Conservation (phyloP, 108 stramenopile genomes). For the Cyclotella atomus region DNA sequence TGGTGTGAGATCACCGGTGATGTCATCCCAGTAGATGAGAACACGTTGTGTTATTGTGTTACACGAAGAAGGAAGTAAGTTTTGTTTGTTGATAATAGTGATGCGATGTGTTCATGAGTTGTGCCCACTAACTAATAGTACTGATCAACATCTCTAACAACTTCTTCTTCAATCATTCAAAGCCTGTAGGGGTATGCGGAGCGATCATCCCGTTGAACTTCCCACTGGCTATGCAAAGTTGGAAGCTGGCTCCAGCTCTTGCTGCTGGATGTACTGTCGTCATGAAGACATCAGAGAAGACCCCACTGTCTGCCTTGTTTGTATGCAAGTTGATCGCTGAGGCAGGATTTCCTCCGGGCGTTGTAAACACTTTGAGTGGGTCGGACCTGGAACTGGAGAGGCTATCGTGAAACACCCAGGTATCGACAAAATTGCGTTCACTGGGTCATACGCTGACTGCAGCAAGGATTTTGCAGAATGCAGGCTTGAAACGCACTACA, state of each 20-base stretch:
- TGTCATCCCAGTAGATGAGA: slow-evolving; percentile 24
- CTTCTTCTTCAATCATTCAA: neutral
- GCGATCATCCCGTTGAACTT: slow-evolving; percentile 81
- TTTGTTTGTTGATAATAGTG: too few relatives aligned
- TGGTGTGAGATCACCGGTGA: slow-evolving; percentile 58
- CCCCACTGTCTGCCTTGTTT: slow-evolving; percentile 68
- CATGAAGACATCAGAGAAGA: slow-evolving; percentile 79
- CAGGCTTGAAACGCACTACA: slow-evolving; percentile 51
- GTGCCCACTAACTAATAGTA: too few relatives aligned
- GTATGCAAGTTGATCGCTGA: slow-evolving; percentile 42
- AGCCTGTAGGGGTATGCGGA: slow-evolving; percentile 58
- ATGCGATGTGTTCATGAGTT: too few relatives aligned
- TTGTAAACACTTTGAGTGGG: slow-evolving; percentile 65
- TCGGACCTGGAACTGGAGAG: slow-evolving; percentile 42
- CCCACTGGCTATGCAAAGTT: slow-evolving; percentile 66
- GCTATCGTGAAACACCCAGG: slow-evolving; percentile 29
- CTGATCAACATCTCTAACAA: too few relatives aligned
- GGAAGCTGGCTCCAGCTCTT: slow-evolving; percentile 85
- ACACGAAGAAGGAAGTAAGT: too few relatives aligned
- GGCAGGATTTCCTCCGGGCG: slow-evolving; percentile 70
- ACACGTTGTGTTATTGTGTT: neutral
- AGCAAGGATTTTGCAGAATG: slow-evolving; percentile 28
- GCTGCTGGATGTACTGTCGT: slow-evolving; percentile 76
- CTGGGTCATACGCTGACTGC: slow-evolving; percentile 66
- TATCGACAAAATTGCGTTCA: slow-evolving; percentile 70